Evolutionary conservation across 2,329 filamentous ascomycete species (phyloP), one percentile per base, ranked within the genome.

Genomic region (Microsporum audouinii): DNA sequence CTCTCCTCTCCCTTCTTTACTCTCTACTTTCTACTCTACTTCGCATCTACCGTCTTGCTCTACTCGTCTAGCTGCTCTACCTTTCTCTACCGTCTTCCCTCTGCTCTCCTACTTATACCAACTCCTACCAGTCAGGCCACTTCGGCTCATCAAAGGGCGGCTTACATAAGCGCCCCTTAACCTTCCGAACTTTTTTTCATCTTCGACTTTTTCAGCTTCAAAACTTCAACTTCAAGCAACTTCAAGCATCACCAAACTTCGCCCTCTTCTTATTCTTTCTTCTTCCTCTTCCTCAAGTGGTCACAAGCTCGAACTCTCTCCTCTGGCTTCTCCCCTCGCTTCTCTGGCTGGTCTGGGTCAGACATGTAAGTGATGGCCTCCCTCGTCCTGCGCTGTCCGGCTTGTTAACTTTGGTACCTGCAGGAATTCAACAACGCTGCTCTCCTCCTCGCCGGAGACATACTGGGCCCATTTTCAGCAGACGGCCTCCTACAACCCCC

Each of bases 401-500:
- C 17, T 12, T 17, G 39, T 8, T 27, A 29, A 53, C 45, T 49
- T 23, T 43, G 38, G 29, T 49, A 38, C 36, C 41, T 53, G 36
- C 65, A 78, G 77, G 75, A 82, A 82, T 70, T 78, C 78, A n/a
- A 63, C 63, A 51, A 77, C 76, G 5, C 65, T 75, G 58, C 64
- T 76, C 59, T 72, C 75, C 31, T 61, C 71, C 8, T 5, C 64
- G 34, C 62, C 60, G 33, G 79, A 81, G 65, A 82, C 82, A 56
- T 88, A 86, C 74, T 86, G 83, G 84, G 81, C 78, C 67, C 81
- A 85, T 64, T 87, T 83, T 71, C 79, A 84, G 62, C 81, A 85
- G 68, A 82, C 87, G 65, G 81, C 82, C 31, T 81, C 83, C 66
- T 83, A 84, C 81, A 94, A 96, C 82, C 83, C 95, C 62, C 84